Conservation (phyloP, 2,329 filamentous ascomycete genomes). For the Beauveria brongniartii region DNA sequence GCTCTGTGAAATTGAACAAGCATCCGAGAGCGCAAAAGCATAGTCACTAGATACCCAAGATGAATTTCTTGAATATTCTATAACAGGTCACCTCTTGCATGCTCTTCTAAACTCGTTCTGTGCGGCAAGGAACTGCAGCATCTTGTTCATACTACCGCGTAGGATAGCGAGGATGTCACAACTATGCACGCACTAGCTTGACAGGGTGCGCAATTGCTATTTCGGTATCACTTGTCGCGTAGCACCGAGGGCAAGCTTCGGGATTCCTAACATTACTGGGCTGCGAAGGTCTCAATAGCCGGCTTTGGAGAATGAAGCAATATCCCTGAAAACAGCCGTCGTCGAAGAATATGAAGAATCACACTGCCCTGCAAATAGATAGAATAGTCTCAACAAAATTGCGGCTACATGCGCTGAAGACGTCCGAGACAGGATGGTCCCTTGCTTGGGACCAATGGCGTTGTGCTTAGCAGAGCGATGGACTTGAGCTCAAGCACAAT, state of each 20-base stretch:
- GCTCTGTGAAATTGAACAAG: neutral
- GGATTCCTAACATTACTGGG: too few species aligned
- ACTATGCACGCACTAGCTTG: too few species aligned
- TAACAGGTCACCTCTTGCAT: too few species aligned
- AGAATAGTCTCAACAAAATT: too few species aligned
- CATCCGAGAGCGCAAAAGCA: neutral
- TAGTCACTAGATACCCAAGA: neutral
- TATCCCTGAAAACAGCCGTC: neutral
- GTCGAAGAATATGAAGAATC: neutral
- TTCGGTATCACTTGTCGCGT: neutral
- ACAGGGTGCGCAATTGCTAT: neutral
- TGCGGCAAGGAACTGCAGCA: constrained; percentile 59
- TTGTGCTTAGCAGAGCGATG: too few species aligned
- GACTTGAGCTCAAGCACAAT: too few species aligned
- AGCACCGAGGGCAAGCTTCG: neutral
- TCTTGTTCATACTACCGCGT: constrained; percentile 52
- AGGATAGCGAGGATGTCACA: too few species aligned
- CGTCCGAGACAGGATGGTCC: too few species aligned
- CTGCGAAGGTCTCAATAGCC: neutral
- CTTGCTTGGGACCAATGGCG: too few species aligned
- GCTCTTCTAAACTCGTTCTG: constrained; percentile 37
- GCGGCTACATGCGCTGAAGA: too few species aligned
- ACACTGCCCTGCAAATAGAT: neutral
- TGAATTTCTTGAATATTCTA: too few species aligned
- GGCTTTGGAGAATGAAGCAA: neutral